phyloP scores from a whole-genome alignment of 2,329 filamentous ascomycete genomes.

The Emericellopsis cladophorae region DNA sequence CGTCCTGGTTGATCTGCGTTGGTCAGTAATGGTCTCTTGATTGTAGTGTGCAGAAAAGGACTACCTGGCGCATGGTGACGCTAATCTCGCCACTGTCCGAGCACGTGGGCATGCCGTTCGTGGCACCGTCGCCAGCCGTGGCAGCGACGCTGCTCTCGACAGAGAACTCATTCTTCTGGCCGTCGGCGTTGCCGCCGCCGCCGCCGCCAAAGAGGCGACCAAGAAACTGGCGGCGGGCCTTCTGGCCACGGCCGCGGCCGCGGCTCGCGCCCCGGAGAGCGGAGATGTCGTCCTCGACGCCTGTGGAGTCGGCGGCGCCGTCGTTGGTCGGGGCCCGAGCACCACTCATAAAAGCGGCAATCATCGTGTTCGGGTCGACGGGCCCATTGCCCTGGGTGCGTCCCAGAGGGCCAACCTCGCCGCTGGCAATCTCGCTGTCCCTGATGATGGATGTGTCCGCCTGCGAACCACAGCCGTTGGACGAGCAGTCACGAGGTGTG shows the following conservation, averaged over 20 bases:
- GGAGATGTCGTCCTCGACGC: conserved; percentile 30
- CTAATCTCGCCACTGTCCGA: conserved; percentile 46
- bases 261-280: conserved; percentile 5
- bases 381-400: conserved; percentile 47
- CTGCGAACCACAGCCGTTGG: conserved; percentile 50
- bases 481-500: conserved; percentile 54
- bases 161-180: conserved; percentile 24
- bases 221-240: conserved; percentile 14
- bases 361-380: conserved; percentile 42
- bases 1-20: conserved; percentile 56
- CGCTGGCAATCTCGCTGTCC: conserved; percentile 39
- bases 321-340: conserved; percentile 22
- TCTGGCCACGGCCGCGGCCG: conserved; percentile 7
- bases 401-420: conserved; percentile 45
- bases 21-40: neutral
- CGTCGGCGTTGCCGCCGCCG: conserved; percentile 8
- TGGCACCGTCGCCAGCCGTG: conserved; percentile 39
- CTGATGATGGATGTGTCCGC: conserved; percentile 61
- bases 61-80: conserved; percentile 45
- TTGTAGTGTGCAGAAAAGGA: neutral
- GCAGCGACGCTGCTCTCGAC: conserved; percentile 39
- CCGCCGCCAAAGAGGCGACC: conserved; percentile 14
- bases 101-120: conserved; percentile 45
- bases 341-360: conserved; percentile 47
- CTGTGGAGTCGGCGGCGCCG: conserved; percentile 21